Evolutionary conservation across 2,329 filamentous ascomycete species (phyloP), one percentile per base, ranked within the genome.

Genomic region (Hortaea werneckii): DNA sequence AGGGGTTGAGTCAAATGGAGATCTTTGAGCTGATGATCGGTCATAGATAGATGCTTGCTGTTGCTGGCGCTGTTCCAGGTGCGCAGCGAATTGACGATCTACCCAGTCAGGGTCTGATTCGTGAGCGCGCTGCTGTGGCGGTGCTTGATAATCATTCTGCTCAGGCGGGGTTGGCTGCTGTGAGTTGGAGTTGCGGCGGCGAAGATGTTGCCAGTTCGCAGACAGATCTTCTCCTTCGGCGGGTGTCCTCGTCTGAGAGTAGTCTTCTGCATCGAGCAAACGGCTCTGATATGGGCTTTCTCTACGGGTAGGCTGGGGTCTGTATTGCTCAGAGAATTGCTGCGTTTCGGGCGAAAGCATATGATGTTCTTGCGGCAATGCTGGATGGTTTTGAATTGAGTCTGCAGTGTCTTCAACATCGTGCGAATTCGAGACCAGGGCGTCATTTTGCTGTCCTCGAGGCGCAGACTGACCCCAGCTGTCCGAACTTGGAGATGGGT

Each of bases 161-260:
- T 35, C 32, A 47, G 50, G 46, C 11, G 29, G 41, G 1, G 37
- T 27, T 27, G 47, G 44, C 45, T 48, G 46, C 20, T 20, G 20
- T 20, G 20, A 20, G 20, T 4, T 20, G 3, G 44, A 29, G 10
- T 45, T 32, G 9, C 47, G 47, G 6, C 50, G 49, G 38, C 53
- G 49, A 11, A 60, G 43, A 40, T 60, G 57, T 42, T 56, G 51
- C 58, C 58, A 60, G 29, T 54, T 48, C 12, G 43, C 52, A 12
- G 51, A 44, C 5, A 49, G 41, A 10, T 46, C 51, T 26, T 55
- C 51, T n/a, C n/a, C n/a, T 37, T 45, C 38, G 8, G 28, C 20
- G 13, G 35, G 13, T 12, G 20, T 29, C 11, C 29, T 37, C 12
- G 29, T 42, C 13, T 44, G 43, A n/a, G 44, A 39, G 12, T 45